Base-by-base conservation (phyloP, 1,284 basidiomycete species). In the Apiotrichum laibachii region DNA sequence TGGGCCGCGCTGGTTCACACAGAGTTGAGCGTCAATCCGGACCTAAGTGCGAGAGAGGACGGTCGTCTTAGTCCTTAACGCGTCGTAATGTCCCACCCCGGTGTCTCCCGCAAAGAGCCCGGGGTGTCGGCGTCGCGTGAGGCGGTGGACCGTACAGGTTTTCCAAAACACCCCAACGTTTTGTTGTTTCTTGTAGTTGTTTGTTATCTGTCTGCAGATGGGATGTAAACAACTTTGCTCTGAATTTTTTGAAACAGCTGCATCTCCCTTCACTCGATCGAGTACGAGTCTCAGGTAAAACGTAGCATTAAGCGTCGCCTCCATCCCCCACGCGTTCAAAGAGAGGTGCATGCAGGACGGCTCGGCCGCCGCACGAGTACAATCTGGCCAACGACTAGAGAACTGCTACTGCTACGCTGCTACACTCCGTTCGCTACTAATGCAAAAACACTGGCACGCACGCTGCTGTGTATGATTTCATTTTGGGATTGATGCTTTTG, bases 1-100 rank as follows among this genome's bases (percentile, higher is more conserved):
- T 3, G 26, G 26, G 4, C 26, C 26, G 26, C 4, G 26, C 26
- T 3, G 26, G 26, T 3, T 48, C 12, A 67, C 62, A 59, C 53
- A 52, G 59, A 63, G 67, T 73, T 62, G 72, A 73, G 72, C 68
- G 72, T 73, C 72, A 73, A 69, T 49, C 69, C 64, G 61, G 55
- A 59, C 61, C 56, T 7, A 37, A 37, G 37, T 60, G 67, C 69
- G 50, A 73, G 68, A 72, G 57, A 51, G 52, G 56, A 44, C 40
- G 67, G 69, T 65, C 65, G 56, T 70, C 68, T 67, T 53, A 73
- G 66, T 67, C 66, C 71, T 67, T 69, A 62, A 49, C 61, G 56
- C 59, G 53, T n/a, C 43, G 43, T 44, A 44, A 13, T 19, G 5
- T n/a, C 18, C 43, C 43, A 5, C 43, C 60, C 19, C 7, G 49